Base-by-base conservation (phyloP, 345 rosid species). In the Gossypium rotundifolium region DNA sequence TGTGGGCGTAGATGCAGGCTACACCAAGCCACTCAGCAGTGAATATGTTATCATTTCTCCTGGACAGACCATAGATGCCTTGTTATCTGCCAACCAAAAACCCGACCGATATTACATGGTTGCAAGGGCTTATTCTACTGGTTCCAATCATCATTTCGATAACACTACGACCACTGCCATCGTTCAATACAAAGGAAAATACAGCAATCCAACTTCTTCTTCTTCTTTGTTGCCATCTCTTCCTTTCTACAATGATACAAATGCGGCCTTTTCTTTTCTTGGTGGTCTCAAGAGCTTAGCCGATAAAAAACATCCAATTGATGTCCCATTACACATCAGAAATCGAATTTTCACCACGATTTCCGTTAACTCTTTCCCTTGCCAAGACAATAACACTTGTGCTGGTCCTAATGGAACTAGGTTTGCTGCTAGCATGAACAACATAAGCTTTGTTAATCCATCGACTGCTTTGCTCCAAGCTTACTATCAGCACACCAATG, bases 131-230 rank as follows among this genome's bases (percentile, higher is more conserved):
- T 76, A 77, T 20, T 38, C 77, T 14, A 29, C 22, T 11, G 44
- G 25, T 14, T 2, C 1, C 3, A 6, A 16, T 10, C 42, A 23
- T 10, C 53, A 11, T 42, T 74, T 64, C 18, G 77, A 75, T 33
- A 81, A 81, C 22, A 2, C 74, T 22, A 81, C 80, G 46, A 60
- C 84, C 22, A 83, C 87, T 1, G 92, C 86, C 7, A 83, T 86
- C 23, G 57, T 88, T 7, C 60, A 77, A 42, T 85, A 85, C 72
- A 67, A 14, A 51, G 77, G 71, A 20, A 48, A 74, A 11, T 64
- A 61, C n/a, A 76, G 73, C 4, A 20, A 40, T 10, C 42, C 22
- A 25, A 44, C 61, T 57, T 51, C 55, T 51, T 53, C 17, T 42
- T 54, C 67, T 13, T 76, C 84, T 74, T 64, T 25, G 9, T 44